A percentile compares a stretch with the other conserved stretches of the same genome.
phyloP scores from a whole-genome alignment of 148 eudicot species.

The Euryodendron excelsum region DNA sequence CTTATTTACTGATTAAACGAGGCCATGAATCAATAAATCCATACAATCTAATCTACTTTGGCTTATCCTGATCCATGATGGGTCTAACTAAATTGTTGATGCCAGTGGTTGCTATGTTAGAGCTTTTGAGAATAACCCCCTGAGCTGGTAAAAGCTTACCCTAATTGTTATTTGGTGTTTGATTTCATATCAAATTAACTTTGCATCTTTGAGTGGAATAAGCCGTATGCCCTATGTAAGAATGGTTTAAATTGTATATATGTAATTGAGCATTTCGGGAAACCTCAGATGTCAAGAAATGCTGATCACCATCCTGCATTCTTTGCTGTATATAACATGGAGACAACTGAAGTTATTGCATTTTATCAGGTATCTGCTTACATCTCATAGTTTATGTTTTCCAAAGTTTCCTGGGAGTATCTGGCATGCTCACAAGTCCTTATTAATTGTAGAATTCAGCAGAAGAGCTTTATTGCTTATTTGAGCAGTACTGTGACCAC shows the following conservation, averaged over 20 bases:
- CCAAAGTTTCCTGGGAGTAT: background rate
- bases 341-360: conserved; percentile 79
- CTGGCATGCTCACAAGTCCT: conserved; percentile 6
- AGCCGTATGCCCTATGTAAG: background rate
- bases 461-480: conserved; percentile 84
- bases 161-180: background rate
- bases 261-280: conserved; percentile 3
- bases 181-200: background rate
- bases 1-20: background rate
- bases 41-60: conserved; percentile 1
- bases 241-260: background rate
- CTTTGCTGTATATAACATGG: conserved; percentile 97
- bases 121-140: background rate
- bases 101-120: background rate
- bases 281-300: conserved; percentile 73
- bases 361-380: conserved; percentile 74
- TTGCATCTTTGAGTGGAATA: background rate
- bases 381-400: background rate
- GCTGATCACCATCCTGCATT: conserved; percentile 87
- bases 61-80: background rate
- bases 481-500: conserved; percentile 82
- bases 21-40: background rate
- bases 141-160: background rate
- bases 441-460: conserved; percentile 65
- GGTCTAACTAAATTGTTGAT: background rate